Evolutionary conservation across 345 rosid genomes (phyloP).

Genomic region (Sisymbrium irio): DNA sequence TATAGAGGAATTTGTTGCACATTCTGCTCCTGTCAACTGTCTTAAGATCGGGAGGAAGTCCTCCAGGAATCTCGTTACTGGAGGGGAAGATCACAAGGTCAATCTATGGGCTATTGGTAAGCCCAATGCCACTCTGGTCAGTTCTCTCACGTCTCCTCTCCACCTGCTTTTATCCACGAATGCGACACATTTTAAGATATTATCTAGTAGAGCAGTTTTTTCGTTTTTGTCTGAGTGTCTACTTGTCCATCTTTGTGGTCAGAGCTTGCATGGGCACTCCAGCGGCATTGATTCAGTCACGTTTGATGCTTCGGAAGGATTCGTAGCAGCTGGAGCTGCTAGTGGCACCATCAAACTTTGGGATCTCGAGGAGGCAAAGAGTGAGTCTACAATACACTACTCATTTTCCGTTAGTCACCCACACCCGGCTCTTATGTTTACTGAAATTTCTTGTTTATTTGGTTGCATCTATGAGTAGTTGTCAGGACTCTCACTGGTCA

Average conservation of each 20-base stretch:
- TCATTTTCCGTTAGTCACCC: not conserved
- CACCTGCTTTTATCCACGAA: not conserved
- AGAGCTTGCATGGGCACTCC: constrained; percentile 94
- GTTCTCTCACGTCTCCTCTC: constrained; percentile 38
- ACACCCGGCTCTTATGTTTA: not conserved
- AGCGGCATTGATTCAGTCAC: constrained; percentile 97
- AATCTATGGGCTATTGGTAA: constrained; percentile 99
- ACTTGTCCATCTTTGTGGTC: constrained; percentile 30
- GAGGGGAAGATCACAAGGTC: constrained; percentile 98
- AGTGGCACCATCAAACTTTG: constrained; percentile 97
- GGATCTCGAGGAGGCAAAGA: constrained; percentile 97
- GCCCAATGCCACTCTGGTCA: constrained; percentile 93
- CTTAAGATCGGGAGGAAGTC: constrained; percentile 98
- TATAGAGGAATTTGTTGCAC: constrained; percentile 99
- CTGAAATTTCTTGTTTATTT: not conserved
- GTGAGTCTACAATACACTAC: constrained; percentile 40
- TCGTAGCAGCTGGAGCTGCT: constrained; percentile 98
- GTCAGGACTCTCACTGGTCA: constrained; percentile 95
- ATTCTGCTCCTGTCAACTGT: constrained; percentile 88
- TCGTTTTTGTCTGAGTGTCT: constrained; percentile 8
- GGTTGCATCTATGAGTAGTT: constrained; percentile 48
- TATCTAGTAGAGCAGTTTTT: not conserved
- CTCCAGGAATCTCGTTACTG: constrained; percentile 92
- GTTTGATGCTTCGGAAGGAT: constrained; percentile 84
- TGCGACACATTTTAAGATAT: not conserved